Conservation (phyloP, 352 stramenopile genomes). For the Globisporangium sylvaticum region DNA sequence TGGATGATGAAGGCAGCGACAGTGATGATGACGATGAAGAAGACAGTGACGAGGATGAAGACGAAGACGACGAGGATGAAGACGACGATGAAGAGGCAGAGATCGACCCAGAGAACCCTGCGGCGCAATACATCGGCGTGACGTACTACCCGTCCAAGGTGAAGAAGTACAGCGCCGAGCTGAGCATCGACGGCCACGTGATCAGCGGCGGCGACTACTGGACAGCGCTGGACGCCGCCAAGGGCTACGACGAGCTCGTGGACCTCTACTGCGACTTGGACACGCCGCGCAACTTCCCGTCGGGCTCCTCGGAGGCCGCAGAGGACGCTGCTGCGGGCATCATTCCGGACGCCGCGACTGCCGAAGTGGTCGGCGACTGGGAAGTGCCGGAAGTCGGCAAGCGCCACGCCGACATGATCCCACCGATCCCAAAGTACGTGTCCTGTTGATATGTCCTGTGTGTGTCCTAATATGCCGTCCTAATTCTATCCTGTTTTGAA, state of each 20-base stretch:
- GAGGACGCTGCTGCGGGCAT: conserved; percentile 29
- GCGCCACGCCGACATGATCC: conserved; percentile 75
- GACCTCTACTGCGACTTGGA: conserved; percentile 75
- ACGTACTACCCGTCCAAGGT: conserved; percentile 62
- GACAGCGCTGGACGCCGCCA: conserved; percentile 77
- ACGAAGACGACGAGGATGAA: conserved; percentile 17
- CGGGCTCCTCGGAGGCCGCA: conserved; percentile 18
- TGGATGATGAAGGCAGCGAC: conserved; percentile 11
- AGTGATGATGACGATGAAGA: conserved; percentile 15
- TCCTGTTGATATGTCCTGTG: neutral
- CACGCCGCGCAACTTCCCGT: conserved; percentile 68
- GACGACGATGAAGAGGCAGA: conserved; percentile 28
- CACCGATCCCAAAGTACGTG: conserved; percentile 38
- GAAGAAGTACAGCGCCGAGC: conserved; percentile 81
- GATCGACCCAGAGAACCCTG: conserved; percentile 26
- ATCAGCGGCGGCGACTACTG: conserved; percentile 81
- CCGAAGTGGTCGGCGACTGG: conserved; percentile 40
- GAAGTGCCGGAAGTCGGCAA: conserved; percentile 58
- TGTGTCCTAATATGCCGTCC: neutral
- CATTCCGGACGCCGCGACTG: neutral
- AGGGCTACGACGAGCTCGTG: conserved; percentile 81
- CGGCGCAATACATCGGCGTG: conserved; percentile 61
- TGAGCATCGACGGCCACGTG: conserved; percentile 60
- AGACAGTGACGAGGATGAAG: conserved; percentile 16
- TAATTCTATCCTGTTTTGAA: neutral